Evolutionary conservation across 2,329 filamentous ascomycete genomes (phyloP).

Genomic region (Graphilbum fragrans): DNA sequence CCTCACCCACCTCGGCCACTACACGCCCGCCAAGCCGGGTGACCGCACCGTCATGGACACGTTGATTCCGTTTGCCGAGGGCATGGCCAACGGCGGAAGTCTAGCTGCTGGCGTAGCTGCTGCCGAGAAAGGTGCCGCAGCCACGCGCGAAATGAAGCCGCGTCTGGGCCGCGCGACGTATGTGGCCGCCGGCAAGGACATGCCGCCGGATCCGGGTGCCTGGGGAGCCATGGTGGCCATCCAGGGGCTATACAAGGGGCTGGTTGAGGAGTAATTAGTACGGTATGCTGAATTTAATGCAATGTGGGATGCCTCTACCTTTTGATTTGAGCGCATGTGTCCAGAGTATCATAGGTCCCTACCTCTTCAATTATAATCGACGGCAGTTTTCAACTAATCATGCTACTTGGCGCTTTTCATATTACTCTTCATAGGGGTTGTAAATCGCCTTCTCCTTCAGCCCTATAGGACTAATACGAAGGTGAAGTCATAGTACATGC

Average conservation of each 20-base stretch:
- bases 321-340: too few species aligned
- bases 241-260: constrained; percentile 21
- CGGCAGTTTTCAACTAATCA: too few species aligned
- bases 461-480: too few species aligned
- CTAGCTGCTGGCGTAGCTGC: constrained; percentile 45
- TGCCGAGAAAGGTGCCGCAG: constrained; percentile 47
- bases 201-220: constrained; percentile 58
- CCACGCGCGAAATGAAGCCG: constrained; percentile 52
- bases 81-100: constrained; percentile 27
- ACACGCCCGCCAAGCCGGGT: constrained; percentile 42
- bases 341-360: too few species aligned
- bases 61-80: constrained; percentile 39
- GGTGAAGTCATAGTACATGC: background rate
- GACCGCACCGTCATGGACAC: constrained; percentile 47
- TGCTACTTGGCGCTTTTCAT: too few species aligned
- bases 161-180: constrained; percentile 58
- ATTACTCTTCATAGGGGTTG: constrained; percentile 23
- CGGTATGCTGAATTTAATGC: too few species aligned
- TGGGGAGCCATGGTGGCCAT: constrained; percentile 50
- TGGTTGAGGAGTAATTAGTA: constrained; percentile 17
- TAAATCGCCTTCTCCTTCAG: too few species aligned
- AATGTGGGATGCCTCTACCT: too few species aligned
- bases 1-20: constrained; percentile 32
- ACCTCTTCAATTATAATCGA: too few species aligned
- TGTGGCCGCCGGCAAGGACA: constrained; percentile 35